Evolutionary conservation across 75 land plant species (phyloP).

Genomic region (Pinus tabuliformis): DNA sequence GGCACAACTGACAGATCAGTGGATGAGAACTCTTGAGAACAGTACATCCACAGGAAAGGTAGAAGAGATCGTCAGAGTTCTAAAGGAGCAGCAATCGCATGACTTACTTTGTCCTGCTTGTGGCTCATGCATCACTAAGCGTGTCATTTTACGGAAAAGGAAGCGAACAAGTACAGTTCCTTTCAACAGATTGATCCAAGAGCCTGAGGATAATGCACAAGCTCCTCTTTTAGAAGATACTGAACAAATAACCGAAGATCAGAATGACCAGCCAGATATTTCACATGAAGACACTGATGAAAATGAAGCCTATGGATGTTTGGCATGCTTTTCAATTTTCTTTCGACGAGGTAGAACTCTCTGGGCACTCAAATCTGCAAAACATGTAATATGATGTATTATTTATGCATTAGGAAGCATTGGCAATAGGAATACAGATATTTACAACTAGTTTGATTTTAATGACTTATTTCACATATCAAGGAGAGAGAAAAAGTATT

Average conservation of each 20-base stretch:
- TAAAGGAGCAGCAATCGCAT: constrained; percentile 70
- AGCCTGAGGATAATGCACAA: neutral
- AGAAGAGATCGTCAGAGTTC: constrained; percentile 42
- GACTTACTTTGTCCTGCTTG: constrained; percentile 77
- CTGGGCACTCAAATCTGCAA: too few species aligned
- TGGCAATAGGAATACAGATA: too few species aligned
- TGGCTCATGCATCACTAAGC: constrained; percentile 71
- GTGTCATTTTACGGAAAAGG: constrained; percentile 74
- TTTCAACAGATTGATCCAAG: neutral
- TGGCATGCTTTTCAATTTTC: constrained; percentile 73
- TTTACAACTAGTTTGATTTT: too few species aligned
- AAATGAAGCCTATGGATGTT: constrained; percentile 63
- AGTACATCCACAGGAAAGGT: constrained; percentile 5
- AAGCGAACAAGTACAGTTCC: constrained; percentile 31
- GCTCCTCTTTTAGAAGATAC: neutral
- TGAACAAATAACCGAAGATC: constrained; percentile 1
- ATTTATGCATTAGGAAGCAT: too few species aligned
- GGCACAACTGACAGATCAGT: neutral
- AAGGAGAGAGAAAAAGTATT: too few species aligned
- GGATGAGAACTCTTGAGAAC: neutral
- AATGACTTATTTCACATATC: too few species aligned
- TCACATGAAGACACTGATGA: neutral
- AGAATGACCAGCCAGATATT: neutral
- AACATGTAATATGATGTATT: too few species aligned
- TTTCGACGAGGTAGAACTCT: constrained; percentile 52